These are phyloP conservation scores for Eucalyptus polyanthemos DNA, from an alignment of 345 rosid genomes.

Conservation along the genomic window DNA sequence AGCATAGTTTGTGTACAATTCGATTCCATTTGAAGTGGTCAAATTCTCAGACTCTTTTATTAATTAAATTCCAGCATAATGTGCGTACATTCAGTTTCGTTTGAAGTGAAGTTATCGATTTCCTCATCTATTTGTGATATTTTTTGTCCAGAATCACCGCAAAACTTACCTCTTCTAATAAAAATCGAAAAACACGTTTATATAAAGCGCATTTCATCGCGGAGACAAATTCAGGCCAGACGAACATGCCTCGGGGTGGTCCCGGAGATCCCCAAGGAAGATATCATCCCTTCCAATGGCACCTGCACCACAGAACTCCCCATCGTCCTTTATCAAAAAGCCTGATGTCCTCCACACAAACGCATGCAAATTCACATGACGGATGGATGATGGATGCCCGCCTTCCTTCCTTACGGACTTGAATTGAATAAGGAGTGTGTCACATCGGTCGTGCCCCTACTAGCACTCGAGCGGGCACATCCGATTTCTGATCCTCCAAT, in stretches of 20 bases:
- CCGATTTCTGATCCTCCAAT: neutral
- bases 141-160: fast-evolving
- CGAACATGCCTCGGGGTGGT: neutral
- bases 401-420: neutral
- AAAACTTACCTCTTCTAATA: neutral
- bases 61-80: no score
- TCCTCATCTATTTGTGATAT: neutral
- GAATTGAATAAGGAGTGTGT: neutral
- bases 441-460: neutral
- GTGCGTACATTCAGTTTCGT: fast-evolving
- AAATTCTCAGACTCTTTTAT: neutral
- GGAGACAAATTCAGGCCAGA: neutral
- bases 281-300: neutral
- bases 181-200: neutral
- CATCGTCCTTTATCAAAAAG: neutral
- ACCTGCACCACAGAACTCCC: neutral
- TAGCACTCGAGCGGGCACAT: neutral
- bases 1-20: neutral
- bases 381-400: neutral
- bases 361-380: neutral
- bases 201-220: neutral
- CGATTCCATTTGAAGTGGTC: neutral
- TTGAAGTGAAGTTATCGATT: neutral
- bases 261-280: neutral
- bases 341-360: neutral